phyloP scores from a whole-genome alignment of 768 basidiomycete species.

The Serendipita vermifera region DNA sequence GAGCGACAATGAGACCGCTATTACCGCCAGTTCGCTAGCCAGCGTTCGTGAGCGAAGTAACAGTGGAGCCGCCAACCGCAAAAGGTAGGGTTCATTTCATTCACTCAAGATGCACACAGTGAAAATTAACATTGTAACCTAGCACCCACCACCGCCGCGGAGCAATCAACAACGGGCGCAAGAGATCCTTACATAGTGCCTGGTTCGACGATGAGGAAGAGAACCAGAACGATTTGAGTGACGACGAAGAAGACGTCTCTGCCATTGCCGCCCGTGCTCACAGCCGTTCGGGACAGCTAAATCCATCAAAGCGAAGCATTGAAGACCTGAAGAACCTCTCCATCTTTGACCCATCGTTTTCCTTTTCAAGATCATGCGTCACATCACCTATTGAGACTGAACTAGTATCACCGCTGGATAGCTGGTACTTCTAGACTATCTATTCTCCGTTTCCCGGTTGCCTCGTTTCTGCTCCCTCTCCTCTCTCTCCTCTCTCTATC shows the following conservation, averaged over 20 bases:
- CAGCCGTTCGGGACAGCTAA: neutral
- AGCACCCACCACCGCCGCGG: too few species aligned
- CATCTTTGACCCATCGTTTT: neutral
- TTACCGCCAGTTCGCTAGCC: neutral
- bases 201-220: conserved; percentile 8
- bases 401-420: too few species aligned
- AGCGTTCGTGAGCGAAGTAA: neutral
- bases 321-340: neutral
- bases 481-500: too few species aligned
- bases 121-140: too few species aligned
- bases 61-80: too few species aligned
- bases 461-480: too few species aligned
- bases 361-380: neutral
- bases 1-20: neutral
- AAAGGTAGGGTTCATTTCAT: too few species aligned
- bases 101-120: too few species aligned
- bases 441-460: too few species aligned
- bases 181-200: neutral
- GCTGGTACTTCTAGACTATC: too few species aligned
- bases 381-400: too few species aligned
- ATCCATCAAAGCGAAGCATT: neutral
- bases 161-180: too few species aligned
- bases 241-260: neutral
- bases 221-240: neutral
- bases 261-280: neutral